Conservation (phyloP, 2,329 filamentous ascomycete species). For the Trichophyton equinum region DNA sequence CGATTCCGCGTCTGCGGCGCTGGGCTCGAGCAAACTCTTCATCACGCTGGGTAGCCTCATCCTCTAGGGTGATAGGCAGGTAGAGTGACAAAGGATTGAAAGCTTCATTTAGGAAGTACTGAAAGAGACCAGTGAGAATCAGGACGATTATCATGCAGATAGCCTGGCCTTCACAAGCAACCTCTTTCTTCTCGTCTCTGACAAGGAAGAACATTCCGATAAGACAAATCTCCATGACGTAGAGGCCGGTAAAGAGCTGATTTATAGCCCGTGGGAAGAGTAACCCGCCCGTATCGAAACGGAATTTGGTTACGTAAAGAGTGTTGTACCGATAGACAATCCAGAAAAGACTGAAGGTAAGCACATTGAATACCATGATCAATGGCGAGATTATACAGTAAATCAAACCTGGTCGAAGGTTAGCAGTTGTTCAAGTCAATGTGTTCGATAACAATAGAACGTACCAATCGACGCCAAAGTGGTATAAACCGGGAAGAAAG, state of each 20-base stretch:
- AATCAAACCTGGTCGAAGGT: constrained; percentile 44
- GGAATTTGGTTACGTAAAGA: constrained; percentile 83
- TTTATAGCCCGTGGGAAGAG: constrained; percentile 88
- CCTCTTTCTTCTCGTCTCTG: constrained; percentile 40
- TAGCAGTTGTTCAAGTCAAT: neutral
- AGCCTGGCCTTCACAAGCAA: constrained; percentile 60
- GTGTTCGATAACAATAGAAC: constrained; percentile 13
- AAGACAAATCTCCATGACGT: constrained; percentile 84
- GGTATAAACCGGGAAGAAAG: constrained; percentile 90
- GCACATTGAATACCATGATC: constrained; percentile 82
- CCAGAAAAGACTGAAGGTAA: constrained; percentile 88
- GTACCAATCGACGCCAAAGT: constrained; percentile 74
- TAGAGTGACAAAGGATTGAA: constrained; percentile 81
- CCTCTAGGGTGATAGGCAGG: constrained; percentile 86
- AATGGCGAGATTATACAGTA: constrained; percentile 83
- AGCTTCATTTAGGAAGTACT: constrained; percentile 65
- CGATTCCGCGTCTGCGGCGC: constrained; percentile 53
- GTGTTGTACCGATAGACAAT: constrained; percentile 94
- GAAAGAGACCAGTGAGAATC: constrained; percentile 61
- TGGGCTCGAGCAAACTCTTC: constrained; percentile 75
- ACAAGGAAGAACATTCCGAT: constrained; percentile 82
- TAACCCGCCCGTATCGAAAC: constrained; percentile 80
- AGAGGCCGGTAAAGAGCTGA: constrained; percentile 86
- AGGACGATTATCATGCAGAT: constrained; percentile 70
- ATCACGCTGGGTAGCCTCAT: constrained; percentile 84